These are phyloP conservation scores for Entomortierella lignicola DNA, from an alignment of 192 early-diverging fungal species.

Conservation along the genomic window DNA sequence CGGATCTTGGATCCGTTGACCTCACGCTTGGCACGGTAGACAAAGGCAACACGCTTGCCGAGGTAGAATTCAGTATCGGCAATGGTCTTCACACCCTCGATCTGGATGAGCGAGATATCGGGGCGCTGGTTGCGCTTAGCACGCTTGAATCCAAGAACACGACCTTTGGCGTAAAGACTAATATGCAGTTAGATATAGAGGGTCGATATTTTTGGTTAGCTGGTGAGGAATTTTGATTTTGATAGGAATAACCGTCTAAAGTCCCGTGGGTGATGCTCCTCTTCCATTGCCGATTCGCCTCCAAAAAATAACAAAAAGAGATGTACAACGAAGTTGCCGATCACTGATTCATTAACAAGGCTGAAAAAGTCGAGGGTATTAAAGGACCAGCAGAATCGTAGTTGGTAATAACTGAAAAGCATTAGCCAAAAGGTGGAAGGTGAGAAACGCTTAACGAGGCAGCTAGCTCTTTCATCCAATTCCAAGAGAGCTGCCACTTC, in stretches of 20 bases:
- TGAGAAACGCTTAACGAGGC: background rate
- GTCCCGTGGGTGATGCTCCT: too few species aligned
- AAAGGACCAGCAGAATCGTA: too few species aligned
- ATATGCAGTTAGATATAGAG: background rate
- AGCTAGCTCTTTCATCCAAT: too few species aligned
- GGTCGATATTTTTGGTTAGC: background rate
- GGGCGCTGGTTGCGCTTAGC: conserved; percentile 92
- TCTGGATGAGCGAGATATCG: conserved; percentile 90
- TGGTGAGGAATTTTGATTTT: background rate
- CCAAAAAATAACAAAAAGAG: too few species aligned
- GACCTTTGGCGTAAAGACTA: conserved; percentile 98
- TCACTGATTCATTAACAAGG: too few species aligned
- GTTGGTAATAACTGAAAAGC: too few species aligned
- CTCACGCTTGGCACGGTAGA: conserved; percentile 92
- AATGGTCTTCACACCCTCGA: conserved; percentile 92
- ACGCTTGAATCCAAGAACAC: conserved; percentile 95
- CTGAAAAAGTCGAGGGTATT: too few species aligned
- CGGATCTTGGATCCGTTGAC: conserved; percentile 93
- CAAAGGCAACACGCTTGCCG: conserved; percentile 98
- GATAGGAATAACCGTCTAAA: too few species aligned
- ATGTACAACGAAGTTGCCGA: too few species aligned
- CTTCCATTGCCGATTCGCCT: too few species aligned
- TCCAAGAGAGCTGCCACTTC: too few species aligned
- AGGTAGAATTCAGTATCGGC: conserved; percentile 96
- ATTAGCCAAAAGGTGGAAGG: background rate